Evolutionary conservation across 805 yeast genomes (phyloP), one percentile per base, ranked within the genome.

Genomic region (Ogataea paraovalis): DNA sequence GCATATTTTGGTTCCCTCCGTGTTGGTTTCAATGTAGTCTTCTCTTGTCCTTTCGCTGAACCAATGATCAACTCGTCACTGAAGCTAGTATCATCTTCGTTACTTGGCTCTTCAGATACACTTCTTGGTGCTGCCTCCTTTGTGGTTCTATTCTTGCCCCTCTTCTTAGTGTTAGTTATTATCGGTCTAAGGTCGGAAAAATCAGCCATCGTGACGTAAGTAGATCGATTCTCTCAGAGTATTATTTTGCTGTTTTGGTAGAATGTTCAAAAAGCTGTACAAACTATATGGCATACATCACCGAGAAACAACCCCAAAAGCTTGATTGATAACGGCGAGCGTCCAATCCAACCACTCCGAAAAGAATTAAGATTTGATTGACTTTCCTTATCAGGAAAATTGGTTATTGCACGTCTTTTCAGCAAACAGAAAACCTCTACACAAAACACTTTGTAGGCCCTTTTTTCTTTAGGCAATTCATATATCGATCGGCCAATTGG

Each of bases 181-280:
- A 50, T 47, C 28, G 56, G 60, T 37, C 43, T 55, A 27, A 55
- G 44, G 16, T 58, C 56, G 10, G 60, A 48, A 40, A 48, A 53
- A 32, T 48, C 55, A 6, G 55, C 49, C 60, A 57, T 57, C 21
- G n/a, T n/a, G n/a, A n/a, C n/a, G n/a, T n/a, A n/a, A n/a, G n/a
- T n/a, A n/a, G n/a, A n/a, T n/a, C n/a, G n/a, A n/a, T n/a, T n/a
- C n/a, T n/a, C n/a, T n/a, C n/a, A n/a, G n/a, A n/a, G n/a, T n/a
- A n/a, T n/a, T n/a, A n/a, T n/a, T n/a, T n/a, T n/a, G n/a, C n/a
- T n/a, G n/a, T n/a, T n/a, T n/a, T n/a, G n/a, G n/a, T n/a, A n/a
- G n/a, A n/a, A n/a, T n/a, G n/a, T n/a, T n/a, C n/a, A n/a, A n/a
- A n/a, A n/a, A n/a, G n/a, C n/a, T n/a, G n/a, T n/a, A n/a, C n/a